phyloP scores from a whole-genome alignment of 441 rosid species.

The Gossypium schwendimanii region DNA sequence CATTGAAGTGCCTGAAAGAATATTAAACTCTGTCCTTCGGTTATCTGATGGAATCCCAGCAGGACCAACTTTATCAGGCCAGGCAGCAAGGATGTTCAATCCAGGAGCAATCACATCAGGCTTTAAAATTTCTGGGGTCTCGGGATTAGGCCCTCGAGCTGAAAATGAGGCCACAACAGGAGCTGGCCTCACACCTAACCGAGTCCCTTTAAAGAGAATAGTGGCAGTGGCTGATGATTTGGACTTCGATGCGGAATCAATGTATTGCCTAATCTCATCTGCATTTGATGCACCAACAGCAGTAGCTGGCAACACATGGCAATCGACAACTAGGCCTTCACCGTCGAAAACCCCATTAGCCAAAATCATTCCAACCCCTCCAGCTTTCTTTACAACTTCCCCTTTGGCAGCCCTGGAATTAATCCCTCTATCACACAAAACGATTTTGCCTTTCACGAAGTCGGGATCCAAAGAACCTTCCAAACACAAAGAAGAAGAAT shows the following conservation, averaged over 20 bases:
- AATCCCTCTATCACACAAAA: conserved; percentile 63
- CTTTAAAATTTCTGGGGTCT: conserved; percentile 57
- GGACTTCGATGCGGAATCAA: conserved; percentile 31
- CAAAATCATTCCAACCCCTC: conserved; percentile 61
- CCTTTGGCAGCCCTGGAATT: conserved; percentile 60
- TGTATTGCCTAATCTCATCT: conserved; percentile 48
- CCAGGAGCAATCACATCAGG: conserved; percentile 74
- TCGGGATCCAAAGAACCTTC: conserved; percentile 56
- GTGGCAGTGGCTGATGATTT: conserved; percentile 46
- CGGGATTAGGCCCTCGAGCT: conserved; percentile 70
- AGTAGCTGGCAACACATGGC: conserved; percentile 60
- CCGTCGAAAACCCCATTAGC: conserved; percentile 71
- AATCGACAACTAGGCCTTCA: conserved; percentile 65
- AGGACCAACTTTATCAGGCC: conserved; percentile 67
- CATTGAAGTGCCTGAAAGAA: conserved; percentile 68
- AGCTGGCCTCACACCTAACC: conserved; percentile 46
- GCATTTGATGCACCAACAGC: conserved; percentile 55
- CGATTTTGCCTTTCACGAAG: conserved; percentile 47
- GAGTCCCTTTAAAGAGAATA: conserved; percentile 55
- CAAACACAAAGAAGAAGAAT: conserved; percentile 55
- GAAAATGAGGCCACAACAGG: conserved; percentile 68
- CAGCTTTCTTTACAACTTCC: conserved; percentile 49
- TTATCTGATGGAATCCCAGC: conserved; percentile 46
- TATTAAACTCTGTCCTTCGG: conserved; percentile 53
- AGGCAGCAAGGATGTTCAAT: conserved; percentile 61